Base-by-base conservation (phyloP, 139 green algal species). In the Picochlorum sp. region DNA sequence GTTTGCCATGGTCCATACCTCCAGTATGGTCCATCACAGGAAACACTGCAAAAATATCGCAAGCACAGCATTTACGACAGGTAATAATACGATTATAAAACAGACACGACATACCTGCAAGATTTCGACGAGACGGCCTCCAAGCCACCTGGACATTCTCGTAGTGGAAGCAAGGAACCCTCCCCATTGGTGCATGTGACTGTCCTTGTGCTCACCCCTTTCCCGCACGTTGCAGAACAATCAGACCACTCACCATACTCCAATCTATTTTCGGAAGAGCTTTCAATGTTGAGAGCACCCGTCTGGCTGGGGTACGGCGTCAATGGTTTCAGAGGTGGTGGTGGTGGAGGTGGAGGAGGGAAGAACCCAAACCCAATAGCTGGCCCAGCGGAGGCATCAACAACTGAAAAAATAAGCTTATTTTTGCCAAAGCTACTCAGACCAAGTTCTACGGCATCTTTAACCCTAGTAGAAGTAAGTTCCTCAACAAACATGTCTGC, bases 361-460 rank as follows among this genome's bases (percentile, higher is more conserved):
- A 76, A 76, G 45, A 34, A 67, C 15, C 69, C 69, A 71, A 71
- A 76, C 18, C 69, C 69, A 3, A 76, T 56, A 1, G 65, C 57
- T 11, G 38, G 26, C 34, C 7, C 9, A 44, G 15, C 34, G 61
- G 26, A 47, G 8, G 63, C 45, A 31, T 64, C 37, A 23, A 50
- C 62, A n/a, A 76, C 3, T 6, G 57, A 18, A 26, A 76, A 62
- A 34, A 50, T 28, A 7, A 69, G 41, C 4, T 15, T 18, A n/a
- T 20, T 23, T 2, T 45, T 62, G 3, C 52, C 56, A 47, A 63
- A 76, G 30, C n/a, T 28, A 20, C 34, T 30, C 16, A 69, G 31
- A 20, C 63, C 63, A 63, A 71, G 67, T 13, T 62, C 69, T 3
- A 76, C 63, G 1, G 60, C 57, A 9, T 57, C 41, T 58, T 16